Base-by-base conservation (phyloP, 805 yeast genomes). In the Candida awuae region DNA sequence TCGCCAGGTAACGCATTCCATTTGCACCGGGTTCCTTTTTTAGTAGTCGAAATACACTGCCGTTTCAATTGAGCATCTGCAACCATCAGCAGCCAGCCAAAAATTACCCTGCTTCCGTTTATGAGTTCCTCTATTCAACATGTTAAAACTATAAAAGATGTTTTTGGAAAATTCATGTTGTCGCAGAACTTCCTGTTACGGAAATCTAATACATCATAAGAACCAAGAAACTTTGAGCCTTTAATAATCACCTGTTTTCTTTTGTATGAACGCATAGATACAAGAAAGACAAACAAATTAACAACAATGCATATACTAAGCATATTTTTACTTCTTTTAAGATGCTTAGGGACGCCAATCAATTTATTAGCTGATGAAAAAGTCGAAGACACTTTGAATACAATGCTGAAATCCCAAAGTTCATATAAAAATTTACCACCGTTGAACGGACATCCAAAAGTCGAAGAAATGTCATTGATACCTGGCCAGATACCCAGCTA, bases 401-500 rank as follows among this genome's bases (percentile, higher is more conserved):
- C 17, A 10, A 26, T 29, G 25, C 14, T 40, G 8, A 15, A 35
- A 14, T 13, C 39, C 1, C 29, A 36, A 9, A 23, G 43, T 1
- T 39, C 28, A 12, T 48, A 55, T 32, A 49, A 52, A 18, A 50
- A 53, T 17, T 43, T 63, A 1, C 73, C 73, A 0, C 71, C 70
- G 2, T 32, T 69, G 1, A 50, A 45, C 12, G 6, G 52, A 1
- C 37, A 55, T n/a, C 73, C 73, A 0, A 21, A 54, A 6, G 17
- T 30, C 1, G 33, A 36, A 9, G 59, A 75, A 39, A 53, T 67
- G 20, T 65, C 71, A 1, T 39, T 76, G 12, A 43, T 50, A 14
- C 58, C 63, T 31, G 84, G 84, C 1, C 75, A 73, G 36, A 68
- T 83, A 3, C 94, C 92, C 0, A 55, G 56, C 7, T 83, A 75